Base-by-base conservation (phyloP, 2,329 filamentous ascomycete species). In the Penicillium sp. region DNA sequence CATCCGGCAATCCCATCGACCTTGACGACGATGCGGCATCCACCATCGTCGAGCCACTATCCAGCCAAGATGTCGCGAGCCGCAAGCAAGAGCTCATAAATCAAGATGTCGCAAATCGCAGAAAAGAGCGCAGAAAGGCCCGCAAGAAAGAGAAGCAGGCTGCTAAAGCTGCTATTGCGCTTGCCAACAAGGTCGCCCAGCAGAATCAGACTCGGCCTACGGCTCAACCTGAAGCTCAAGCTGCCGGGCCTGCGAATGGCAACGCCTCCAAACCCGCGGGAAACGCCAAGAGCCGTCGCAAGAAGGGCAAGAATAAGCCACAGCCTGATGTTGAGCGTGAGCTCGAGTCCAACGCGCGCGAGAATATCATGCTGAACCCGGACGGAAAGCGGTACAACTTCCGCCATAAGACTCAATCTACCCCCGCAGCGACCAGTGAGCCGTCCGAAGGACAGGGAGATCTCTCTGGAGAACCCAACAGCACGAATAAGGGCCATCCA, bases 141-240 rank as follows among this genome's bases (percentile, higher is more conserved):
- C 64, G 62, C 39, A 71, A 70, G 50, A 57, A 57, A 25, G 67
- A 65, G 25, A 67, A 62, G 22, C 63, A 70, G 37, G 58, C 35
- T 8, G 57, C 43, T 3, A 50, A 50, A 37, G 54, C 54, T 39
- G 42, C 42, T 31, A 1, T 25, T 14, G 34, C 31, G 4, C 17
- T 17, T 12, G 39, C 38, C 20, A 35, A 15, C 20, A 7, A 37
- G 14, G 4, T 41, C 14, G 15, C n/a, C 31, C 15, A 49, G 31
- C n/a, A 35, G 47, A 5, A 10, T 1, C 47, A 49, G n/a, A 14
- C 10, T 20, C 15, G 31, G 25, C 14, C 43, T 31, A 2, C 6
- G 7, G 31, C 7, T n/a, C 31, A 10, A 22, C 5, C 31, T 31
- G 5, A 31, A 31, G 31, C 47, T 49, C 28, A 49, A 20, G 31